A percentile compares a stretch with the other conserved stretches of the same genome.
These are phyloP conservation scores for Jackrogersella multiformis DNA, from an alignment of 495 filamentous ascomycete genomes.

Conservation along the genomic window DNA sequence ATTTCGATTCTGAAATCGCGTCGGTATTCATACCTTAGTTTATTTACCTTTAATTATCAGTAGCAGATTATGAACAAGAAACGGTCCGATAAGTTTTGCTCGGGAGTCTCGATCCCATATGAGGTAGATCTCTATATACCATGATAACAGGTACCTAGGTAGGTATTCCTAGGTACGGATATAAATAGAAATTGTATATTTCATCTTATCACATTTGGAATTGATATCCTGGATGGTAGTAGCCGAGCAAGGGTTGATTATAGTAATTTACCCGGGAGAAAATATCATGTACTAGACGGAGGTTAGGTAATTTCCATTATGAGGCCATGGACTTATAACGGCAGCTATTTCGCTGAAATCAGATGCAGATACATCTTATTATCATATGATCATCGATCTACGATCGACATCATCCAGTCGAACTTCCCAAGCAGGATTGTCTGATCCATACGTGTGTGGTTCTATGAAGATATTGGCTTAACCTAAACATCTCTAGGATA, in stretches of 20 bases:
- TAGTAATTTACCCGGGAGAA: slow-evolving; percentile 26
- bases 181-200: neutral
- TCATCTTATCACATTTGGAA: slow-evolving; percentile 29
- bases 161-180: too few relatives aligned
- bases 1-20: too few relatives aligned
- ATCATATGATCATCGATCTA: slow-evolving; percentile 17
- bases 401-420: neutral
- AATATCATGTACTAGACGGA: neutral
- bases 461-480: neutral
- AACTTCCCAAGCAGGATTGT: neutral
- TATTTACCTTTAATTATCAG: too few relatives aligned
- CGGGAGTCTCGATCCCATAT: too few relatives aligned
- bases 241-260: slow-evolving; percentile 3
- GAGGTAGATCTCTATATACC: too few relatives aligned
- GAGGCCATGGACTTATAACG: slow-evolving; percentile 1
- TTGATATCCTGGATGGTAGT: slow-evolving; percentile 1
- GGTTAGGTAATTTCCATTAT: slow-evolving; percentile 1
- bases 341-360: slow-evolving; percentile 15
- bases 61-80: too few relatives aligned
- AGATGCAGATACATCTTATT: slow-evolving; percentile 12
- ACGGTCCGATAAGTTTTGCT: too few relatives aligned
- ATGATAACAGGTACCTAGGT: too few relatives aligned
- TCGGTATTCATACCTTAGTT: too few relatives aligned
- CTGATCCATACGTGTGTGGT: neutral
- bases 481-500: too few relatives aligned